phyloP scores from a whole-genome alignment of 164 flowering plant species.

The Stephania japonica region DNA sequence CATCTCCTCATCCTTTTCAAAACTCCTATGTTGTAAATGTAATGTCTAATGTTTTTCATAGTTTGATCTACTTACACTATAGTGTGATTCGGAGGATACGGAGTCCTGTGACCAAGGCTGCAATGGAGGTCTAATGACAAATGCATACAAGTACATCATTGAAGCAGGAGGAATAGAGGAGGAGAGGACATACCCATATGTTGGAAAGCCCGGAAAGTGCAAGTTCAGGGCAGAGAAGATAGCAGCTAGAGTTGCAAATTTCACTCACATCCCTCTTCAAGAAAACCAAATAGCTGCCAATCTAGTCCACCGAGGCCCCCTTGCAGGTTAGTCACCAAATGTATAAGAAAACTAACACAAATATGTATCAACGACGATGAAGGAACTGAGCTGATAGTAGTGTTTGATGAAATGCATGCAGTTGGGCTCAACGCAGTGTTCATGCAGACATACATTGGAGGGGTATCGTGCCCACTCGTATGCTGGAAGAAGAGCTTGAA shows the following conservation, averaged over 20 bases:
- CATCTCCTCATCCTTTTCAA: not conserved
- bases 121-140: constrained; percentile 80
- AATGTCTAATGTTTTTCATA: not conserved
- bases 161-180: constrained; percentile 71
- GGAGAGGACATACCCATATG: constrained; percentile 65
- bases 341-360: not conserved
- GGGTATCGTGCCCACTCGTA: constrained; percentile 80
- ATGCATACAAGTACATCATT: constrained; percentile 71
- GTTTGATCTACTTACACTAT: not conserved
- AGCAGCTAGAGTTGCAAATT: constrained; percentile 55
- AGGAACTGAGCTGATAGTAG: not conserved
- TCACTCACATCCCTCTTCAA: constrained; percentile 54
- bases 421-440: constrained; percentile 78
- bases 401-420: constrained; percentile 25
- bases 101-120: constrained; percentile 63
- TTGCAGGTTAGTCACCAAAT: constrained; percentile 38
- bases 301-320: constrained; percentile 66
- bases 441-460: constrained; percentile 90
- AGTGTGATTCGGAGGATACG: constrained; percentile 60
- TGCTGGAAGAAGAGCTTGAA: constrained; percentile 56
- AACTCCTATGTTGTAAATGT: not conserved
- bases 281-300: constrained; percentile 70
- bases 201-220: constrained; percentile 50
- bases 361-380: not conserved
- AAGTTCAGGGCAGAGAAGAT: constrained; percentile 47